Conservation (phyloP, 148 eudicot genomes). For the Pouteria glomerata region DNA sequence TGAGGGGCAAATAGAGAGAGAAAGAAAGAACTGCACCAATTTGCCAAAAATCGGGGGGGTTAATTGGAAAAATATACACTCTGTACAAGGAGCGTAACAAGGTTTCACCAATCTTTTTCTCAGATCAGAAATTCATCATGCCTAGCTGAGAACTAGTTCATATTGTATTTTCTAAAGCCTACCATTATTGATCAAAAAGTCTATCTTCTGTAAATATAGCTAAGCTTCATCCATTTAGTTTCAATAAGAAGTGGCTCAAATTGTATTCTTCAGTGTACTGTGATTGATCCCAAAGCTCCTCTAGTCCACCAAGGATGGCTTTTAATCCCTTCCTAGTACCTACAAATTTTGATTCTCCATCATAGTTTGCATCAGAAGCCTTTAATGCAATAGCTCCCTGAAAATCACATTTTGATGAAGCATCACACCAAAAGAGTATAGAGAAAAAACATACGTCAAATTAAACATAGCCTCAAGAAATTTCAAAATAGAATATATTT, state of each 20-base stretch:
- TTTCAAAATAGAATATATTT: not conserved
- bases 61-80: slow-evolving; percentile 12
- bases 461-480: not conserved
- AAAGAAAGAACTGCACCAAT: not conserved
- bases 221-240: slow-evolving; percentile 50
- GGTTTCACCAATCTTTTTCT: too few relatives aligned
- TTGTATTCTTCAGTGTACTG: slow-evolving; percentile 97
- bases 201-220: slow-evolving; percentile 29
- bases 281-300: slow-evolving; percentile 99
- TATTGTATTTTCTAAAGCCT: too few relatives aligned
- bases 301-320: slow-evolving; percentile 84
- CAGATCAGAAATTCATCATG: too few relatives aligned
- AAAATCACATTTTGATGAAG: too few relatives aligned
- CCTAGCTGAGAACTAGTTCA: too few relatives aligned
- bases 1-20: not conserved
- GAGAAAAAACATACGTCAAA: not conserved
- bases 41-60: slow-evolving; percentile 18
- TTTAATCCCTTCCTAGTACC: slow-evolving; percentile 82
- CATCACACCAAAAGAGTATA: too few relatives aligned
- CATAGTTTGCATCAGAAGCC: slow-evolving; percentile 40
- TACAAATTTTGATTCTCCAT: slow-evolving; percentile 40
- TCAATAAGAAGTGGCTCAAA: slow-evolving; percentile 72
- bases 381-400: slow-evolving; percentile 49
- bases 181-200: slow-evolving; percentile 73
- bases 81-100: slow-evolving; percentile 12